Percentiles rank a stretch among this genome's conserved stretches.
Conservation (phyloP, 164 flowering plant genomes). For the Chimonanthus praecox region DNA sequence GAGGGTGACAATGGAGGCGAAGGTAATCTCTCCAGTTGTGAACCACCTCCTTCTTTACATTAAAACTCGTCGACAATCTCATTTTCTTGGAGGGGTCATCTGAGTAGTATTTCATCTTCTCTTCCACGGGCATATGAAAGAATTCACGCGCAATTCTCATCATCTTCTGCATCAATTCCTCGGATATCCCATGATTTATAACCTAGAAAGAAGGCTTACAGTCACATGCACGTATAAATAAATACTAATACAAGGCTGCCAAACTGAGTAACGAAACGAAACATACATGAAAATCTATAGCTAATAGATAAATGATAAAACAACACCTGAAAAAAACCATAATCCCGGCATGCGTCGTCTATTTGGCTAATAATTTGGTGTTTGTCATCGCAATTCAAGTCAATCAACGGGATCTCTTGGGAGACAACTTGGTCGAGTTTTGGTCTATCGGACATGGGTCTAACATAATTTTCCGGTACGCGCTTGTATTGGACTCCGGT, state of each 20-base stretch:
- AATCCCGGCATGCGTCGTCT: conserved; percentile 42
- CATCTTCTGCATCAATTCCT: conserved; percentile 37
- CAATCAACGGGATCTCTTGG: conserved; percentile 50
- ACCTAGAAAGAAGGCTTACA: conserved; percentile 28
- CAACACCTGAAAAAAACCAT: conserved; percentile 62
- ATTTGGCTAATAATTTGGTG: conserved; percentile 25
- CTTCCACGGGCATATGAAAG: conserved; percentile 59
- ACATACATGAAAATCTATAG: not conserved
- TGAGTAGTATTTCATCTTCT: conserved; percentile 57
- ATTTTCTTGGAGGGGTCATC: conserved; percentile 44
- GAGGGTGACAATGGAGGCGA: conserved; percentile 70
- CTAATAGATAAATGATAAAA: not conserved
- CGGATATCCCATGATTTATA: conserved; percentile 54
- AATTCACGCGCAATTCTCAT: conserved; percentile 39
- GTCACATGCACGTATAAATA: not conserved
- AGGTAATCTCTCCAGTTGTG: conserved; percentile 87
- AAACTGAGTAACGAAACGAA: not conserved
- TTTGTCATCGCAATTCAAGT: conserved; percentile 35
- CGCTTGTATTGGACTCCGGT: not conserved
- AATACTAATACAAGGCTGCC: not conserved
- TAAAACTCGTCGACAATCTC: conserved; percentile 73
- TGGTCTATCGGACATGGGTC: conserved; percentile 69
- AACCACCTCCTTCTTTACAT: conserved; percentile 57
- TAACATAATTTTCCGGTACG: conserved; percentile 26
- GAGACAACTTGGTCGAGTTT: conserved; percentile 38